phyloP scores from a whole-genome alignment of 179 eudicot species.

The Beta macrorhiza region DNA sequence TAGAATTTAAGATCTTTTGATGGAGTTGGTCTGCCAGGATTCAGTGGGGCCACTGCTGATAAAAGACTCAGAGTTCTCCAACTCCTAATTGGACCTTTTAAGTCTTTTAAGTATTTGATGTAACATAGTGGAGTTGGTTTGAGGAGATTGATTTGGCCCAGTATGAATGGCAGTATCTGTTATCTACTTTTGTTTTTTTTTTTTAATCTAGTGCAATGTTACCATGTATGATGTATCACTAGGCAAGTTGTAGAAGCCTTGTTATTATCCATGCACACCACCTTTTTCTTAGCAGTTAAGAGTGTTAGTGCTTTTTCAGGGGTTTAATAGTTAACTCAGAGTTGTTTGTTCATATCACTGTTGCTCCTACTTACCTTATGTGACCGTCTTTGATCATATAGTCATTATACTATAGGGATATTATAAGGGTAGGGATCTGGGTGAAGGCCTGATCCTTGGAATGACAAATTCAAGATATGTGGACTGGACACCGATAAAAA shows the following conservation, averaged over 20 bases:
- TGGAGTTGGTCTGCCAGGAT: slow-evolving; percentile 23
- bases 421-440: not conserved
- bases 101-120: not conserved
- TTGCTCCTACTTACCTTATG: not conserved
- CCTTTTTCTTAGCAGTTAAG: not conserved
- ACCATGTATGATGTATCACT: not conserved
- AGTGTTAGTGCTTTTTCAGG: not conserved
- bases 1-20: not conserved
- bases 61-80: not conserved
- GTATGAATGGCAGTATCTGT: not conserved
- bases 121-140: slow-evolving; percentile 18
- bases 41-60: slow-evolving; percentile 15
- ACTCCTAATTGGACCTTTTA: not conserved
- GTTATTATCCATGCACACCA: not conserved
- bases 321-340: not conserved
- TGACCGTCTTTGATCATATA: not conserved
- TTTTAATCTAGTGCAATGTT: not conserved
- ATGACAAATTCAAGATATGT: not conserved
- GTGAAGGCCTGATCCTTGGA: not conserved
- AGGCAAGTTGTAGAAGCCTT: not conserved
- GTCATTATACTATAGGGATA: not conserved
- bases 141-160: not conserved
- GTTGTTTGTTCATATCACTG: not conserved
- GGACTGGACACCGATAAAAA: not conserved
- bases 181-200: too few species aligned